A percentile compares a stretch with the other conserved stretches of the same genome.
phyloP scores from a whole-genome alignment of 2,329 filamentous ascomycete genomes.

The Scedosporium boydii region DNA sequence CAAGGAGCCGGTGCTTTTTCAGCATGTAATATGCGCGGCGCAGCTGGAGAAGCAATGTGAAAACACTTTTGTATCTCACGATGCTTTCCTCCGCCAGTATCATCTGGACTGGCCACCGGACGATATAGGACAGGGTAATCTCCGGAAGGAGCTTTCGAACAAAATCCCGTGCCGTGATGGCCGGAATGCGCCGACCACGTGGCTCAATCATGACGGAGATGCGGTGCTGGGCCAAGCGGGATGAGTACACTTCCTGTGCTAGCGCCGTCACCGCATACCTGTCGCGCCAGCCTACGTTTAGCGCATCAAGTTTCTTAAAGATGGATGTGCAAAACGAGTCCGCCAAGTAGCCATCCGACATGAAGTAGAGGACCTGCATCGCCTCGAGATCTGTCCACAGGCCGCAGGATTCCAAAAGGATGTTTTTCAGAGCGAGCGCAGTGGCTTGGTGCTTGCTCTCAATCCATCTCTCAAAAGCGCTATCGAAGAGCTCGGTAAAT shows the following conservation, averaged over 20 bases:
- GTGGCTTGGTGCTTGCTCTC: conserved; percentile 63
- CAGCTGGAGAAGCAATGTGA: conserved; percentile 68
- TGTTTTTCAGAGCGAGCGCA: conserved; percentile 53
- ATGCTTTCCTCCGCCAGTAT: conserved; percentile 60
- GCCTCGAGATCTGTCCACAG: conserved; percentile 56
- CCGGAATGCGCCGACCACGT: conserved; percentile 28
- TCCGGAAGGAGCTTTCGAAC: conserved; percentile 47
- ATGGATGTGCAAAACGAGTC: conserved; percentile 57
- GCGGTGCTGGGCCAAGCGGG: conserved; percentile 47
- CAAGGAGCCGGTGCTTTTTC: conserved; percentile 39
- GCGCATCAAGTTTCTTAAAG: conserved; percentile 64
- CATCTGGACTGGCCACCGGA: conserved; percentile 60
- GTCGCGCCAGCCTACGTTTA: conserved; percentile 61
- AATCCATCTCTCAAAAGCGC: conserved; percentile 68
- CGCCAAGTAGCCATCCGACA: conserved; percentile 61
- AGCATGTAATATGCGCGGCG: conserved; percentile 62
- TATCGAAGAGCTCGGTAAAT: conserved; percentile 65
- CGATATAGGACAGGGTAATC: conserved; percentile 58
- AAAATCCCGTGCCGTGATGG: conserved; percentile 42
- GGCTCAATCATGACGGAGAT: conserved; percentile 48
- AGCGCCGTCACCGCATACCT: conserved; percentile 71
- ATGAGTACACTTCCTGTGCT: conserved; percentile 61
- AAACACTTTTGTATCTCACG: conserved; percentile 59
- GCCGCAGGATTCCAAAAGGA: conserved; percentile 60
- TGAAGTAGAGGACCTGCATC: conserved; percentile 66